Base-by-base conservation (phyloP, 2,329 filamentous ascomycete species). In the Stagonosporopsis vannaccii region DNA sequence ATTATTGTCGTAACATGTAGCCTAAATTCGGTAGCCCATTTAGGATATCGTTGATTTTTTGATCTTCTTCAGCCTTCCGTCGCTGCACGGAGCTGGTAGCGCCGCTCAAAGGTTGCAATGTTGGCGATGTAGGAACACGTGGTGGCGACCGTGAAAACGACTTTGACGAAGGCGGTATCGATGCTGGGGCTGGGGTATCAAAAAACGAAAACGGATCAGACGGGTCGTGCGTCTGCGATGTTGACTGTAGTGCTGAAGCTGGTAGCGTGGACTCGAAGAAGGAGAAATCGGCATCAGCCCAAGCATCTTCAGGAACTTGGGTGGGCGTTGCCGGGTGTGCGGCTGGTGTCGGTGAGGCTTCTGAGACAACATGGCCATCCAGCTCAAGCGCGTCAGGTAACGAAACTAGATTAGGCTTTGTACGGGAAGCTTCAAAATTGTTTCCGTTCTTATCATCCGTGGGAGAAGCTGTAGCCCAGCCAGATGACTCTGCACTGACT, bases 221-320 rank as follows among this genome's bases (percentile, higher is more conserved):
- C 1, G 59, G 32, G 20, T 66, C 49, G 11, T 48, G 51, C 19
- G 54, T 51, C 30, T 56, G 15, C 15, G 33, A 45, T 6, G 32
- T 25, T 15, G 51, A 51, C 17, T 51, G 43, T 13, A 19, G 46
- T 15, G 49, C 26, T 5, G 56, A 20, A 12, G 49, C n/a, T 8
- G 61, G 54, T 3, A 51, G 8, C 5, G 63, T 40, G 7, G 71
- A 66, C 51, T 75, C 73, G 49, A 76, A 76, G 49, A 75, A 67
- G 20, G 63, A 66, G 20, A 66, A 65, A 42, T 68, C 64, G 6
- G 52, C 61, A 35, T 56, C 47, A 8, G 56, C 52, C 56, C 58
- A 67, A 20, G 59, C 47, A 17, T 69, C 64, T 23, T 41, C 6
- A 3, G 45, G 40, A 11, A 51, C 37, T 26, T 60, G 54, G 3